Base-by-base conservation (phyloP, 2,329 filamentous ascomycete genomes). In the Pestalotiopsis sp. region DNA sequence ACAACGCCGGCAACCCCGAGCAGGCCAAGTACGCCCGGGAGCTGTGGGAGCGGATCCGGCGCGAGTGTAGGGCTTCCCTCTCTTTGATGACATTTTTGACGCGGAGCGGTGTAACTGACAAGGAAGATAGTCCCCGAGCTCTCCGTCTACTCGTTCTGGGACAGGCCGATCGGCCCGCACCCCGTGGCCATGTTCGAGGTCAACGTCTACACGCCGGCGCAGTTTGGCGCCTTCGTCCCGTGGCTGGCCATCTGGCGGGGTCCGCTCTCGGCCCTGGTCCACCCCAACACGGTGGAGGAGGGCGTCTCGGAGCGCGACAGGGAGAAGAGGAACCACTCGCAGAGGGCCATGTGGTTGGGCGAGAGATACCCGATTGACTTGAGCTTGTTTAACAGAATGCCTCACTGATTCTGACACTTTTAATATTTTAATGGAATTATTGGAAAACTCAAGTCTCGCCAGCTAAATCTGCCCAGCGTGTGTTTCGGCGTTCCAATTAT, bases 171-270 rank as follows among this genome's bases (percentile, higher is more conserved):
- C 36, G 95, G 94, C 0, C 94, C 94, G 0, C 94, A 97, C 78
- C 91, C 92, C 0, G 80, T 94, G 0, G 92, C 90, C 66, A 97
- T 97, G 94, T 97, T 97, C 75, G 95, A 98, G 80, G 93, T 97
- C 60, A 97, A 97, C 73, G 60, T 97, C 23, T 93, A 95, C 78
- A 94, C 91, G 0, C 95, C 94, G 0, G 90, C 89, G 3, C 93
- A 97, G 78, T 97, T 97, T 76, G 94, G 94, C 0, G 94, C 95
- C 0, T 97, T 97, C 75, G 83, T 98, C 52, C 87, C 93, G 0
- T 97, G 94, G 94, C 82, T 97, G 38, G 87, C 93, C 38, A 89
- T 97, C 68, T 91, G 95, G 80, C 86, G 94, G 4, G 94, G 94
- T 0, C 93, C 93, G 2, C 80, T 97, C 70, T 94, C 92, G 62